phyloP scores from a whole-genome alignment of 2,329 filamentous ascomycete genomes.

The Botryotinia convoluta region DNA sequence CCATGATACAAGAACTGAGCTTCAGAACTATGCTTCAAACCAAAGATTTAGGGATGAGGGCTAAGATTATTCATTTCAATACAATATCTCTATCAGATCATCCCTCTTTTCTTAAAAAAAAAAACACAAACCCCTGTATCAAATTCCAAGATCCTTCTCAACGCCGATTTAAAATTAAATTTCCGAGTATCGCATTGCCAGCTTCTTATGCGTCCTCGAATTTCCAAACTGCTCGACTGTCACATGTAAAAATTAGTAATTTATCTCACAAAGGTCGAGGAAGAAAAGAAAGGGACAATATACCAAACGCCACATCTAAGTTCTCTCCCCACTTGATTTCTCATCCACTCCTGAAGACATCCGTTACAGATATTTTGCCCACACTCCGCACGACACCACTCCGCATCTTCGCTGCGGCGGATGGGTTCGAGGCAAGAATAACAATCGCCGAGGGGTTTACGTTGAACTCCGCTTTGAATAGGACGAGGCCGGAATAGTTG shows the following conservation, averaged over 20 bases:
- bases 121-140: neutral
- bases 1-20: neutral
- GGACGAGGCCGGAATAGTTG: too few relatives aligned
- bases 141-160: neutral
- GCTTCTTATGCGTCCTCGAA: neutral
- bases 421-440: constrained; percentile 2
- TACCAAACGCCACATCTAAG: constrained; percentile 5
- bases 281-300: too few relatives aligned
- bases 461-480: neutral
- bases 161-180: neutral
- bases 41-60: neutral
- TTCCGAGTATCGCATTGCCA: neutral
- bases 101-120: neutral
- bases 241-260: neutral
- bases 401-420: neutral
- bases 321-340: neutral
- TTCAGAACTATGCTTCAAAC: neutral
- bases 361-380: neutral
- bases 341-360: neutral
- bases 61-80: neutral
- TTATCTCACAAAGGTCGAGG: too few relatives aligned
- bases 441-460: neutral
- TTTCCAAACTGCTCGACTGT: constrained; percentile 2
- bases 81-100: neutral
- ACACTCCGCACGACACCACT: constrained; percentile 5